Base-by-base conservation (phyloP, 31 red algal genomes). In the Endocladia muricata region DNA sequence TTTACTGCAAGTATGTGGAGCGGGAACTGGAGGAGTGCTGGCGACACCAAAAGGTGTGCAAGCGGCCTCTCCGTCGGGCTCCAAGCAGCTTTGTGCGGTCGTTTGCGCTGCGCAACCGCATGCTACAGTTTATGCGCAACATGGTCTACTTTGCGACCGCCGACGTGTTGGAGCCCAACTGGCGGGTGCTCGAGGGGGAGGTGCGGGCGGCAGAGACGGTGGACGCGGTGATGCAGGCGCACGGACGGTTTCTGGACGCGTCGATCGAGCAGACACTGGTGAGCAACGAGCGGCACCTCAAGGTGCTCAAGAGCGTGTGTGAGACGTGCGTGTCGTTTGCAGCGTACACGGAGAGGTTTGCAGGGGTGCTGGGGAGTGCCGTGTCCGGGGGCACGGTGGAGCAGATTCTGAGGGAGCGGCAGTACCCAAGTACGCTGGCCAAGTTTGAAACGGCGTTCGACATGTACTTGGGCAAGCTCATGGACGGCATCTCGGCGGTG, bases 401-500 rank as follows among this genome's bases (percentile, higher is more conserved):
- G 40, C 39, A 73, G 13, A 37, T 47, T 52, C 32, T 73, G 63
- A 36, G 36, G 35, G 51, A 55, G 25, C 23, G 68, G 7, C 23
- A 41, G 5, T 83, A 83, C 35, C 56, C 79, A n/a, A 41, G 21
- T 6, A 64, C 74, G 19, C 34, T 88, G 2, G 63, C 61, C 48
- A 79, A 78, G 55, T 88, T 88, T 73, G 84, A 88, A 58, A 79
- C 61, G n/a, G 55, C 62, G 4, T 88, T 88, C 74, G 84, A 88
- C 54, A 38, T 78, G 74, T 66, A 88, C 26, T 54, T 88, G 17
- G 55, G 65, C 26, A 77, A 79, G 47, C 68, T 88, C 7, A 48
- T 88, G 33, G 84, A 88, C 11, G 84, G 66, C 1, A 51, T 88
- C 5, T 78, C 67, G 1, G 74, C 74, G 40, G 52, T 79, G 9